phyloP scores from a whole-genome alignment of 1,284 basidiomycete species.

The Coniferiporia sulphurascens region DNA sequence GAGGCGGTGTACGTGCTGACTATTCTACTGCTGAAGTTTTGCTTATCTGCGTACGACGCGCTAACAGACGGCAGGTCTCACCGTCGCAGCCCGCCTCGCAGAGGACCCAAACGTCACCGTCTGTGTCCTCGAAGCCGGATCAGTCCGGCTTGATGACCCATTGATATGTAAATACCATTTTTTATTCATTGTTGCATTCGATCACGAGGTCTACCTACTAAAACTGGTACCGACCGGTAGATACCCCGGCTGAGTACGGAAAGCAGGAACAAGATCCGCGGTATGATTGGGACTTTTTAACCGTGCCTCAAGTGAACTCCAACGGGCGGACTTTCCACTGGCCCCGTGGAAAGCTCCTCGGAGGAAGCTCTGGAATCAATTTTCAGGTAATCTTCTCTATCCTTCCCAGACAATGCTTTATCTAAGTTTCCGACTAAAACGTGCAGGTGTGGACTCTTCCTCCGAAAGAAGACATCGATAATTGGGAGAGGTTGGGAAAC shows the following conservation, averaged over 20 bases:
- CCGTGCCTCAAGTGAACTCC: conserved; percentile 24
- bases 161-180: conserved; percentile 22
- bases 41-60: no score
- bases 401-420: not conserved
- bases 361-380: conserved; percentile 26
- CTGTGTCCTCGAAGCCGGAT: conserved; percentile 38
- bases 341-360: conserved; percentile 29
- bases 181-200: not conserved
- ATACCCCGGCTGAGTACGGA: conserved; percentile 19
- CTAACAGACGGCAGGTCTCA: conserved; percentile 33
- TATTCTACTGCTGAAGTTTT: not conserved
- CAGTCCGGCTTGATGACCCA: conserved; percentile 29
- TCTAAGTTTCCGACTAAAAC: not conserved
- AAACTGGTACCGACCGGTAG: conserved; percentile 4
- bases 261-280: conserved; percentile 23
- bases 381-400: conserved; percentile 1
- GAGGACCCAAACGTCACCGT: conserved; percentile 36
- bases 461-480: conserved; percentile 26
- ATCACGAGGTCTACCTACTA: not conserved
- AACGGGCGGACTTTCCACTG: conserved; percentile 18
- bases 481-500: conserved; percentile 25
- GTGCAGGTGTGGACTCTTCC: conserved; percentile 23
- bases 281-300: conserved; percentile 31
- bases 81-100: conserved; percentile 40
- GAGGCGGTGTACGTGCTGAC: conserved; percentile 10